Percentiles rank a stretch among this genome's conserved stretches.
These are phyloP conservation scores for Plenodomus tracheiphilus DNA, from an alignment of 2,329 filamentous ascomycete species.

Conservation along the genomic window DNA sequence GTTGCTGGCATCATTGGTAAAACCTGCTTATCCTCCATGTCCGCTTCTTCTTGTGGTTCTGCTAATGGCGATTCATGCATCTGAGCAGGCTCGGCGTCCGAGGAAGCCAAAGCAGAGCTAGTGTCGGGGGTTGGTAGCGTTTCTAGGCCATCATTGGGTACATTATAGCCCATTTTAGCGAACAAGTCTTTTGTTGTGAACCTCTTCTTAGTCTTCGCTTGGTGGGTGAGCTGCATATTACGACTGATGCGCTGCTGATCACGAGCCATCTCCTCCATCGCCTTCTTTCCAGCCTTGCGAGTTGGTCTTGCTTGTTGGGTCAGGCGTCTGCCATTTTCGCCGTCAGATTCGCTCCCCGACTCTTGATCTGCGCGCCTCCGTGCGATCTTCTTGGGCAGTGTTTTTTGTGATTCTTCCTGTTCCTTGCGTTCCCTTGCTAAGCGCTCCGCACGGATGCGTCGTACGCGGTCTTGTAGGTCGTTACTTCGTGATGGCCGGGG, in stretches of 20 bases:
- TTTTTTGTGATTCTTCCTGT: slow-evolving; percentile 47
- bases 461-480: slow-evolving; percentile 72
- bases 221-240: slow-evolving; percentile 88
- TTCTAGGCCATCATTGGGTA: slow-evolving; percentile 21
- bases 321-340: slow-evolving; percentile 54
- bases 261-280: slow-evolving; percentile 89
- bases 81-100: slow-evolving; percentile 58
- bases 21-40: slow-evolving; percentile 7
- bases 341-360: slow-evolving; percentile 59
- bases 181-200: slow-evolving; percentile 82
- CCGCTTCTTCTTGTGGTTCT: slow-evolving; percentile 44
- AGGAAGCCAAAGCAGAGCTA: slow-evolving; percentile 59
- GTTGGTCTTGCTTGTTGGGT: slow-evolving; percentile 71
- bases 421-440: slow-evolving; percentile 61
- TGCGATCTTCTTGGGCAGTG: slow-evolving; percentile 41
- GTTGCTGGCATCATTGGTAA: slow-evolving; percentile 5
- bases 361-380: slow-evolving; percentile 45
- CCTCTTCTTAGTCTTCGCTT: slow-evolving; percentile 86
- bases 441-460: slow-evolving; percentile 72
- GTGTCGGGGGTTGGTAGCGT: slow-evolving; percentile 36
- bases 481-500: slow-evolving; percentile 52
- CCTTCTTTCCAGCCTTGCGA: slow-evolving; percentile 91
- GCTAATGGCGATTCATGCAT: slow-evolving; percentile 48
- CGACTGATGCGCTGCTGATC: slow-evolving; percentile 91
- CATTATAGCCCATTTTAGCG: slow-evolving; percentile 77